Percentiles rank a stretch among this genome's conserved stretches.
Evolutionary conservation across 441 rosid species (phyloP).

Genomic region (Euphorbia schlechtendalii): DNA sequence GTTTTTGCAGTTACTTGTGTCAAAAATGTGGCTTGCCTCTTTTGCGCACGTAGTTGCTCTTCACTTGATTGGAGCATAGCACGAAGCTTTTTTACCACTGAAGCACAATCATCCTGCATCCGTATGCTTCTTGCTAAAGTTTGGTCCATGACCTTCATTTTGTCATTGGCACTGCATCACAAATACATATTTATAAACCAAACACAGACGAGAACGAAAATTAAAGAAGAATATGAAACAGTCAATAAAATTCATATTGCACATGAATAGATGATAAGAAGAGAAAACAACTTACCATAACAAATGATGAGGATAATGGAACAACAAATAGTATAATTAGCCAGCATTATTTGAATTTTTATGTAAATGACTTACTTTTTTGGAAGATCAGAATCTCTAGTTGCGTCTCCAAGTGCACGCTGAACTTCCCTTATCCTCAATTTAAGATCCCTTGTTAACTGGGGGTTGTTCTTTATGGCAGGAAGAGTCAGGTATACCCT

Average conservation of each 20-base stretch:
- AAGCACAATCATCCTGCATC: slow-evolving; percentile 82
- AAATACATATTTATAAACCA: not conserved
- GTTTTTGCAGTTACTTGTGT: slow-evolving; percentile 92
- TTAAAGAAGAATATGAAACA: not conserved
- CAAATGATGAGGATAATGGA: not conserved
- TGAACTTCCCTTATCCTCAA: slow-evolving; percentile 64
- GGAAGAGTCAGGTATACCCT: slow-evolving; percentile 77
- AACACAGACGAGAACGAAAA: not conserved
- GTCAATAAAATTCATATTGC: not conserved
- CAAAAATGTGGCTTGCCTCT: slow-evolving; percentile 82
- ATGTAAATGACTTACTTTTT: slow-evolving; percentile 36
- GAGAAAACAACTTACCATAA: not conserved
- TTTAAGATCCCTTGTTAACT: slow-evolving; percentile 65
- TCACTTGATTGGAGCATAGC: slow-evolving; percentile 94
- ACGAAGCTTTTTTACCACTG: slow-evolving; percentile 78
- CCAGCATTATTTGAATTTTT: not conserved
- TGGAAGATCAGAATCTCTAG: slow-evolving; percentile 70
- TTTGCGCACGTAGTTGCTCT: slow-evolving; percentile 90
- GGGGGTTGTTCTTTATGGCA: slow-evolving; percentile 47
- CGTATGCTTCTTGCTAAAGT: slow-evolving; percentile 70
- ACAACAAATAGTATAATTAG: slow-evolving; percentile 1
- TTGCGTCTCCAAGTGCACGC: slow-evolving; percentile 49
- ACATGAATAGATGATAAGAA: not conserved
- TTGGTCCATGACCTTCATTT: slow-evolving; percentile 76
- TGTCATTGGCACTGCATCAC: slow-evolving; percentile 56